phyloP scores from a whole-genome alignment of 192 early-diverging fungal species.

The Coemansia sp. region DNA sequence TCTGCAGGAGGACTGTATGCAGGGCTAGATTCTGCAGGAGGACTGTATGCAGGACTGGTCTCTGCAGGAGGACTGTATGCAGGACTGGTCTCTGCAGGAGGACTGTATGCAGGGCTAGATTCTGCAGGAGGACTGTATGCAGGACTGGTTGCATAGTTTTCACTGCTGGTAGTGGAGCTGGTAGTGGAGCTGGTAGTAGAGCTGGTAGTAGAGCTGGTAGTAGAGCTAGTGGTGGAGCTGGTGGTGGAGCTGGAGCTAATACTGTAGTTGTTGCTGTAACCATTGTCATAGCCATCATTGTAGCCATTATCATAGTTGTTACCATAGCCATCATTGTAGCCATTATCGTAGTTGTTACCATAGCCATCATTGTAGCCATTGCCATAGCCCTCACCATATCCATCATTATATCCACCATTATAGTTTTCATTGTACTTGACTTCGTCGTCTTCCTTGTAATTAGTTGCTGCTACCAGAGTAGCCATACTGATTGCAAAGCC shows the following conservation, averaged over 20 bases:
- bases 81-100: too few species aligned
- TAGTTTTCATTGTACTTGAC: not conserved
- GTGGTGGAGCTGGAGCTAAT: not conserved
- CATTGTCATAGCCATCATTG: not conserved
- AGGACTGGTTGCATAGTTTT: too few species aligned
- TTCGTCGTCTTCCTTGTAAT: not conserved
- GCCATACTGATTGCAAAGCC: not conserved
- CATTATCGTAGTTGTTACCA: not conserved
- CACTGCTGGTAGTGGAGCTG: too few species aligned
- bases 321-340: not conserved
- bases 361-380: not conserved
- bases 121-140: too few species aligned
- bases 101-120: too few species aligned
- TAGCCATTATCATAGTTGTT: not conserved
- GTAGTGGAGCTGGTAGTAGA: too few species aligned
- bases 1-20: too few species aligned
- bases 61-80: too few species aligned
- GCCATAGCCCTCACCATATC: not conserved
- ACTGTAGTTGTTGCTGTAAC: not conserved
- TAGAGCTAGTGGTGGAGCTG: not conserved
- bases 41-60: too few species aligned
- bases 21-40: too few species aligned
- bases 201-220: too few species aligned
- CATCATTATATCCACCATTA: not conserved
- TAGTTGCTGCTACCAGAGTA: not conserved